A percentile compares a stretch with the other conserved stretches of the same genome.
phyloP scores from a whole-genome alignment of 2,329 filamentous ascomycete genomes.

The Lecanicillium sp. region DNA sequence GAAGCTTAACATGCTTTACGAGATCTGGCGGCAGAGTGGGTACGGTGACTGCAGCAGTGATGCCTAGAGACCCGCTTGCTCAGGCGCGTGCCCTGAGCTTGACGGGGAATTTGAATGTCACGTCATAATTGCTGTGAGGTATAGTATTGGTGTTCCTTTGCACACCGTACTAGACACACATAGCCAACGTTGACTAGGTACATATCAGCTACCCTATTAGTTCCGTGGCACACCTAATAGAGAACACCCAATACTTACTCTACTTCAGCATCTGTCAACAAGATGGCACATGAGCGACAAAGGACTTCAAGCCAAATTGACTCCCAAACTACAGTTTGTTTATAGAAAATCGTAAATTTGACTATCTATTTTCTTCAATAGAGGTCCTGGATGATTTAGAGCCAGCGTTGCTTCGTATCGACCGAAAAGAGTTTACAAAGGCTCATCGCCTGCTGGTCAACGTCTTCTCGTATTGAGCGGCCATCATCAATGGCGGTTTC shows the following conservation, averaged over 20 bases:
- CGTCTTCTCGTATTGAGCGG: neutral
- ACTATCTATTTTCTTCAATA: neutral
- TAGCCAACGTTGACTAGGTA: neutral
- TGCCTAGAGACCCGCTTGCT: neutral
- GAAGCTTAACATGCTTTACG: no score
- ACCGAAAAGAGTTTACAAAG: neutral
- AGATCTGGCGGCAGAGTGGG: no score
- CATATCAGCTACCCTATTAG: neutral
- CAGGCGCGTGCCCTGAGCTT: neutral
- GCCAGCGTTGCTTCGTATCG: neutral
- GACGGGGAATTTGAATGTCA: neutral
- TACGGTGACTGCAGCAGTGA: neutral
- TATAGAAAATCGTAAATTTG: neutral
- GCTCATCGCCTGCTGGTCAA: neutral
- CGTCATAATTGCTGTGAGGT: neutral
- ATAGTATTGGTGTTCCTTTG: neutral
- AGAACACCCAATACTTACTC: no score
- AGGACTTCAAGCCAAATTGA: no score
- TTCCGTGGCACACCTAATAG: neutral
- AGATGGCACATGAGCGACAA: no score
- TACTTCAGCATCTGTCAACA: no score
- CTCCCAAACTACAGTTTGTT: no score
- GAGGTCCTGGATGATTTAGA: neutral
- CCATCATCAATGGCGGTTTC: neutral
- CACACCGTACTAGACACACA: neutral